Conservation (phyloP, 2,329 filamentous ascomycete genomes). For the Daldinia sp. region DNA sequence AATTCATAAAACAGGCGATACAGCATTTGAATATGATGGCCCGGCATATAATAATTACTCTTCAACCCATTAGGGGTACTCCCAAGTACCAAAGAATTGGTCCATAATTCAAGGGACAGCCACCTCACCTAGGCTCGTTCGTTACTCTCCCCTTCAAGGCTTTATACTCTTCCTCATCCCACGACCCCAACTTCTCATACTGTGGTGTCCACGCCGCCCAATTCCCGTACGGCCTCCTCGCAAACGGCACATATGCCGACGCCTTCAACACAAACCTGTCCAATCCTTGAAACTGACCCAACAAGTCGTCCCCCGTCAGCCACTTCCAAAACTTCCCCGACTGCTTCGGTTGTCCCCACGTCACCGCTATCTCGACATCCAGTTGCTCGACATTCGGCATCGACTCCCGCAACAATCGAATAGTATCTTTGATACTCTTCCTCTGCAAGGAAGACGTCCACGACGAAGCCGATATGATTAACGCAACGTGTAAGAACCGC, state of each 20-base stretch:
- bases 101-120: neutral
- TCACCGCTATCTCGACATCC: conserved; percentile 32
- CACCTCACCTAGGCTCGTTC: neutral
- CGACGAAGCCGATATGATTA: conserved; percentile 6
- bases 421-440: conserved; percentile 4
- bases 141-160: conserved; percentile 20
- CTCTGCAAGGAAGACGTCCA: conserved; percentile 18
- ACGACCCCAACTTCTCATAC: conserved; percentile 17
- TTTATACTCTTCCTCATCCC: conserved; percentile 27
- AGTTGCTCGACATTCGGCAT: conserved; percentile 27
- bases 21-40: neutral
- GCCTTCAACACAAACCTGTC: conserved; percentile 33
- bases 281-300: conserved; percentile 26
- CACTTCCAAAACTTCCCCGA: conserved; percentile 31
- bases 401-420: conserved; percentile 12
- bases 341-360: conserved; percentile 28
- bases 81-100: neutral
- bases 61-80: neutral
- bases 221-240: neutral
- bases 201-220: neutral
- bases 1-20: neutral
- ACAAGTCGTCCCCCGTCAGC: conserved; percentile 27
- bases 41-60: neutral
- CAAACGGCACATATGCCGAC: conserved; percentile 15
- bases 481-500: conserved; percentile 27